Base-by-base conservation (phyloP, 2,329 filamentous ascomycete species). In the Colletotrichum tropicicola region DNA sequence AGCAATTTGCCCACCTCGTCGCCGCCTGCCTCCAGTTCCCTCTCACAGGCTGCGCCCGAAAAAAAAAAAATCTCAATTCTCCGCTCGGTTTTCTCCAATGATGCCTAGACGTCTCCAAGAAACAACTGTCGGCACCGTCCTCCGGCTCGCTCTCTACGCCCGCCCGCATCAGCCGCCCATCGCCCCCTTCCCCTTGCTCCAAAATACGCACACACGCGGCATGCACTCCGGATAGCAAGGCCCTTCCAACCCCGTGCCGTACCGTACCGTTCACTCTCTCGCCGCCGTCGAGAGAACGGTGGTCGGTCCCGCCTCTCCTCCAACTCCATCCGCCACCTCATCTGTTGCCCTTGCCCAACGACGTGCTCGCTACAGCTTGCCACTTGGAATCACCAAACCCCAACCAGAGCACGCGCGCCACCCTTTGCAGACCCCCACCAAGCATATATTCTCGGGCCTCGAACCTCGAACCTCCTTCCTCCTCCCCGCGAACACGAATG, bases 1-100 rank as follows among this genome's bases (percentile, higher is more conserved):
- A n/a, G n/a, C n/a, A 62, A 41, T 62, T 57, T 56, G 48, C 27
- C 47, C 51, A 51, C 51, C 15, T 55, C 59, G 25, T 62, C 30
- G 28, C 32, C 49, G 30, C 54, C 54, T 52, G 30, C 51, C 30
- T 37, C 55, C 37, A 32, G 32, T 47, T 56, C 37, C 39, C 44
- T 19, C 17, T 52, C 32, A 39, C 62, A 51, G 19, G 25, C 28
- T 30, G 37, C 12, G n/a, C n/a, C n/a, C n/a, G 13, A 35, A 35
- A 35, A 51, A 66, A 63, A 61, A 54, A 49, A 32, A 48, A 48
- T 35, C 54, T 28, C 3, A 53, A 10, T 23, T 43, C 54, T 57
- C 21, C 59, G 30, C 59, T 43, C 47, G 13, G 41, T 45, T 41
- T n/a, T 35, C 17, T 45, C 56, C 43, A 48, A 52, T 54, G 48